A percentile compares a stretch with the other conserved stretches of the same genome.
phyloP scores from a whole-genome alignment of 208 protist species.

The Trichomonas gallinae region DNA sequence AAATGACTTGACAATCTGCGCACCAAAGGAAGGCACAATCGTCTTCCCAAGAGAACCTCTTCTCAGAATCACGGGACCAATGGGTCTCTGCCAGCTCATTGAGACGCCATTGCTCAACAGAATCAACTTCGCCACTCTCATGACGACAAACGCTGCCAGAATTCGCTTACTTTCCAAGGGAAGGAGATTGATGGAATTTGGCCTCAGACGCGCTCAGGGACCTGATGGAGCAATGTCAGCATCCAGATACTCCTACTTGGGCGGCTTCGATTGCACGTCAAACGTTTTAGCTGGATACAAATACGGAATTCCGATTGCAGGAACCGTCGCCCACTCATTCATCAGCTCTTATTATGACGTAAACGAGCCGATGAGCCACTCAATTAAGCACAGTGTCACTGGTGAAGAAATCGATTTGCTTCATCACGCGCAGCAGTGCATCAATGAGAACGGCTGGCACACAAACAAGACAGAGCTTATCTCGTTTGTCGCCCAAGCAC shows the following conservation, averaged over 20 bases:
- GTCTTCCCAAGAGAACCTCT: conserved; percentile 29
- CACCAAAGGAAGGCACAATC: conserved; percentile 29
- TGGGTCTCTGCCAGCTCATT: conserved; percentile 34
- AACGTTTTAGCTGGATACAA: conserved; percentile 61
- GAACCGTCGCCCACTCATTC: conserved; percentile 42
- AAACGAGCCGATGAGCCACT: conserved; percentile 20
- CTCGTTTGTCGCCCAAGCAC: conserved; percentile 57
- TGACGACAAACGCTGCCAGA: neutral
- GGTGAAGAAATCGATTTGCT: conserved; percentile 42
- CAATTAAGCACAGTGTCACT: neutral
- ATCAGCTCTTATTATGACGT: conserved; percentile 37
- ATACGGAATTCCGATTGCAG: conserved; percentile 42
- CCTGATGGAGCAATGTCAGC: conserved; percentile 64
- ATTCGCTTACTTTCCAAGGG: neutral
- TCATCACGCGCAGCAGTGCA: conserved; percentile 27
- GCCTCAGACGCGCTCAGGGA: conserved; percentile 63
- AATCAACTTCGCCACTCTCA: conserved; percentile 29
- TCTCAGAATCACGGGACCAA: conserved; percentile 35
- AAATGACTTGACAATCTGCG: conserved; percentile 27
- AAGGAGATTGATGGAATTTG: conserved; percentile 64
- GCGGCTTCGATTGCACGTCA: conserved; percentile 56
- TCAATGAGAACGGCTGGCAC: neutral
- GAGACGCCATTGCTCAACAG: conserved; percentile 36
- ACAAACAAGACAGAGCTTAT: conserved; percentile 55
- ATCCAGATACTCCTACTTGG: conserved; percentile 60